phyloP scores from a whole-genome alignment of 441 rosid genomes.

The Cnidoscolus chayamansa region DNA sequence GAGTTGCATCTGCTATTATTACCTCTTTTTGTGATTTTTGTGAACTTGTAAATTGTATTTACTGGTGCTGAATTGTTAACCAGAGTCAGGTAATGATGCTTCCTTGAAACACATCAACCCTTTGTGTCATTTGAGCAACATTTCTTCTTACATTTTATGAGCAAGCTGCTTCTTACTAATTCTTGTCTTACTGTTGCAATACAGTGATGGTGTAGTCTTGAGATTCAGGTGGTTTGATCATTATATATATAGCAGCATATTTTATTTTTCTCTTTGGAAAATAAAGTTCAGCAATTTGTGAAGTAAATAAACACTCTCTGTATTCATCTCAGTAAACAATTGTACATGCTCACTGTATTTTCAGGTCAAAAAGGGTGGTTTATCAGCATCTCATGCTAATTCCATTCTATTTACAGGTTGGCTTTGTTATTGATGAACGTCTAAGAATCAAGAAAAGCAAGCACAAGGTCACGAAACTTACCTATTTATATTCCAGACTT shows the following conservation, averaged over 20 bases:
- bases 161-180: not conserved
- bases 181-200: not conserved
- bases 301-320: not conserved
- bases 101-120: not conserved
- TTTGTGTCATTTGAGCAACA: not conserved
- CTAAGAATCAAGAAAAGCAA: slow-evolving; percentile 65
- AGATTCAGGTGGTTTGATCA: not conserved
- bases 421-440: slow-evolving; percentile 88
- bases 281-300: not conserved
- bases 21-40: not conserved
- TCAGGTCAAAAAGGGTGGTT: not conserved
- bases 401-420: slow-evolving; percentile 49
- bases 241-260: not conserved
- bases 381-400: slow-evolving; percentile 7
- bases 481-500: not conserved
- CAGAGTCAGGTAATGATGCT: not conserved
- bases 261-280: not conserved
- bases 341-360: not conserved
- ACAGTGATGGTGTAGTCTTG: not conserved
- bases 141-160: not conserved
- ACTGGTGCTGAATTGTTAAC: not conserved
- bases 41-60: not conserved
- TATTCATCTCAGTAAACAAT: not conserved
- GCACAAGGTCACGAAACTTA: slow-evolving; percentile 58
- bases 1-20: not conserved